phyloP scores from a whole-genome alignment of 2,329 filamentous ascomycete genomes.

The Diaporthe citrichinensis region DNA sequence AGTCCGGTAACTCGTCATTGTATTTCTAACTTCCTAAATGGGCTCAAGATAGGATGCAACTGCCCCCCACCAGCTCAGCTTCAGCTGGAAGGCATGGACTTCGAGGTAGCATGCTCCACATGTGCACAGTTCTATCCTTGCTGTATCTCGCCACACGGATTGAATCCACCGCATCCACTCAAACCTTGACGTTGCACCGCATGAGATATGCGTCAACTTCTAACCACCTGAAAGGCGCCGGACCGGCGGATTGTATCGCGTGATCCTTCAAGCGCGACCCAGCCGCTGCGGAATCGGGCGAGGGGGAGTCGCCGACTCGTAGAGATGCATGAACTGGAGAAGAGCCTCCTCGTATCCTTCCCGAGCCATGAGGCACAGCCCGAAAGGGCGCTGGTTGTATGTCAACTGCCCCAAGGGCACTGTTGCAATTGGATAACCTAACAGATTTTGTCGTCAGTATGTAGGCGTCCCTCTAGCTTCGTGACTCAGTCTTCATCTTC shows the following conservation, averaged over 20 bases:
- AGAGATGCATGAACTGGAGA: conserved; percentile 9
- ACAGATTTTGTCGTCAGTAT: background rate
- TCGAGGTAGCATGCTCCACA: background rate
- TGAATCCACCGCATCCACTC: background rate
- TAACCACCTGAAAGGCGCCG: background rate
- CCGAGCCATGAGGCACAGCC: background rate
- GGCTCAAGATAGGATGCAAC: background rate
- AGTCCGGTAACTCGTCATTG: background rate
- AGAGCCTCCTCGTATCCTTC: background rate
- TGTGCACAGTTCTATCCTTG: too few relatives aligned
- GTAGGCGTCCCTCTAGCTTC: background rate
- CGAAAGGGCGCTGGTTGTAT: background rate
- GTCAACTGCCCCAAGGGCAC: background rate
- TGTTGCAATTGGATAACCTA: background rate
- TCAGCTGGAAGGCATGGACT: background rate
- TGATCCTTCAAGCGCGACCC: background rate
- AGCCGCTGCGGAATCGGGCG: background rate
- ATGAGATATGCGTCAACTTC: background rate
- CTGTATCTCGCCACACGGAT: too few relatives aligned
- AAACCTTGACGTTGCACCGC: background rate
- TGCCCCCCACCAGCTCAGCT: background rate
- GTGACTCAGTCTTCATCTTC: background rate
- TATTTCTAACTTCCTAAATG: background rate
- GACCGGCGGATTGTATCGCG: background rate
- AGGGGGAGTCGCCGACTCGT: background rate